These are phyloP conservation scores for Lanmaoa rubissima DNA, from an alignment of 768 basidiomycete species.

Conservation along the genomic window DNA sequence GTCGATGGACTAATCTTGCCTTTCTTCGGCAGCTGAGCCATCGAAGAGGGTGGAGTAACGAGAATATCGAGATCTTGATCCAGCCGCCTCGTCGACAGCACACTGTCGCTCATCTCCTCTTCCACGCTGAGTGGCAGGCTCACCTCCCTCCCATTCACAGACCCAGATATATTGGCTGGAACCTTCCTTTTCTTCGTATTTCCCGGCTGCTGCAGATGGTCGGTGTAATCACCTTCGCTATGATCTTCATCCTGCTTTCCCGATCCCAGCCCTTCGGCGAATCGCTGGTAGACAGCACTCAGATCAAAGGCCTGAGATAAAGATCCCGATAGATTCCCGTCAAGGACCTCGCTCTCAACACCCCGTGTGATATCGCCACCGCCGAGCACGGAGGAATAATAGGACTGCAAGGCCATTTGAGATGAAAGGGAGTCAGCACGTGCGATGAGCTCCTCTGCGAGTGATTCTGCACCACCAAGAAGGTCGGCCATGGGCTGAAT, in stretches of 20 bases:
- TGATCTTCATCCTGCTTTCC: constrained; percentile 49
- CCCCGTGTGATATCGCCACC: constrained; percentile 40
- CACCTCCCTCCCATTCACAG: constrained; percentile 42
- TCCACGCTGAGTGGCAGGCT: constrained; percentile 42
- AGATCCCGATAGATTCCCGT: constrained; percentile 21
- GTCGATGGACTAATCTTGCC: constrained; percentile 59
- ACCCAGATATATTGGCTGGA: constrained; percentile 55
- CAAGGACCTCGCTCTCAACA: constrained; percentile 15
- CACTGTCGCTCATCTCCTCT: constrained; percentile 38
- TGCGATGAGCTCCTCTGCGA: constrained; percentile 56
- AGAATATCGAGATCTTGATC: constrained; percentile 26
- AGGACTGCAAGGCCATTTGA: constrained; percentile 60
- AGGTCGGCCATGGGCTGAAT: constrained; percentile 32
- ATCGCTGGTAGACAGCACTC: constrained; percentile 26
- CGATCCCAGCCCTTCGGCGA: constrained; percentile 25
- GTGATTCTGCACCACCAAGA: constrained; percentile 43
- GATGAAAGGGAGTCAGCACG: constrained; percentile 58
- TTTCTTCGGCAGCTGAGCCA: constrained; percentile 24
- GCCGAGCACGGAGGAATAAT: constrained; percentile 57
- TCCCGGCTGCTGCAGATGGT: constrained; percentile 71
- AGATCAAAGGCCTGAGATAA: constrained; percentile 28
- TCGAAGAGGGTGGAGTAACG: constrained; percentile 18
- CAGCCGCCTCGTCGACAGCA: constrained; percentile 25
- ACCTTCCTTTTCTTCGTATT: constrained; percentile 91
- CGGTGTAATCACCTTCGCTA: constrained; percentile 60